Base-by-base conservation (phyloP, 2,329 filamentous ascomycete genomes). In the Exutisphaerella laricina region DNA sequence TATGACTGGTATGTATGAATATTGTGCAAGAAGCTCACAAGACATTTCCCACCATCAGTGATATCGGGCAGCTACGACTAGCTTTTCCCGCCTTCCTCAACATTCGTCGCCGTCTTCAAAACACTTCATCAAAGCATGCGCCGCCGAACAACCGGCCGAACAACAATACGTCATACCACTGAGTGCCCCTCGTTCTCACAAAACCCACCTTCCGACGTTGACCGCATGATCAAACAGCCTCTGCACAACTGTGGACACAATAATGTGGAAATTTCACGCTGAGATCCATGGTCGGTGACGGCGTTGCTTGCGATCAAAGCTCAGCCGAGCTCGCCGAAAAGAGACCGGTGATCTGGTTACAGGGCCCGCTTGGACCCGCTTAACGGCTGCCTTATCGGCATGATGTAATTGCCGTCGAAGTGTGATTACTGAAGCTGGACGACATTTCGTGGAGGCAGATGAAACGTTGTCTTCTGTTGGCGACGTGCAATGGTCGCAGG, bases 181-280 rank as follows among this genome's bases (percentile, higher is more conserved):
- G 36, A 32, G 36, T 45, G 21, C 17, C 26, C 22, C 30, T 36
- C 23, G 14, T 36, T 35, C 22, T 23, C 26, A 26, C 17, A 30
- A 31, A 26, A 12, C 12, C 22, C 14, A 30, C 8, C 18, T 45
- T 44, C 46, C 46, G 46, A 43, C 35, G 39, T 49, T 49, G 46
- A 25, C 35, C 46, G 43, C 38, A 35, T 35, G 33, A 20, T 35
- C 33, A 35, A 35, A 35, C 33, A 30, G 39, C 35, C 20, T 28
- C 16, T 21, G 21, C 8, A 35, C n/a, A 39, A 26, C n/a, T 31
- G 41, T 44, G 41, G 41, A 22, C 16, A 25, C 14, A 21, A 28
- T 28, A 38, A 33, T 33, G 28, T 39, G 41, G 29, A 21, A 35
- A 35, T 23, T 12, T 23, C 18, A 3, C 18, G n/a, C 5, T 23